Conservation (phyloP, 1,284 basidiomycete species). For the Marasmius oreades region DNA sequence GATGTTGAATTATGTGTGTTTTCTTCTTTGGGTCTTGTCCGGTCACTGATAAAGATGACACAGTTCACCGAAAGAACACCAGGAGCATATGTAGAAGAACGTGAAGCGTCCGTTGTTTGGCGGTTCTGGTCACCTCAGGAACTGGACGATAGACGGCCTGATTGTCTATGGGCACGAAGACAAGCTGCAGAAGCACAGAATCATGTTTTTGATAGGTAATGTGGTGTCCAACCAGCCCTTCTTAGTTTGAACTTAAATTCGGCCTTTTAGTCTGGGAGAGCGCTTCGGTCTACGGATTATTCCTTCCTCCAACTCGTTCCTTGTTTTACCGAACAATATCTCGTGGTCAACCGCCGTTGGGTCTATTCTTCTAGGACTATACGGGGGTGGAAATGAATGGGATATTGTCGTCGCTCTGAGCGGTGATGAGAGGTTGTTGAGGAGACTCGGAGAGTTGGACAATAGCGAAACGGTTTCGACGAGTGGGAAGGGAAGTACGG, state of each 20-base stretch:
- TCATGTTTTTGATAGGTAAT: slow-evolving; percentile 81
- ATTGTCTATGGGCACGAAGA: slow-evolving; percentile 75
- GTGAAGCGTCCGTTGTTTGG: slow-evolving; percentile 83
- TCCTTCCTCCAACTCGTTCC: slow-evolving; percentile 74
- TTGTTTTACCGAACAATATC: slow-evolving; percentile 81
- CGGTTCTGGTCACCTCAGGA: slow-evolving; percentile 79
- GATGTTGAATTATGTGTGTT: slow-evolving; percentile 75
- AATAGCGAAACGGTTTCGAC: slow-evolving; percentile 69
- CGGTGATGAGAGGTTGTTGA: slow-evolving; percentile 71
- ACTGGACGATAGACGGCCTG: slow-evolving; percentile 41
- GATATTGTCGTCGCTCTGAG: slow-evolving; percentile 68
- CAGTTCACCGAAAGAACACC: slow-evolving; percentile 89
- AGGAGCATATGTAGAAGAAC: slow-evolving; percentile 79
- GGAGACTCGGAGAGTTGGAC: slow-evolving; percentile 69
- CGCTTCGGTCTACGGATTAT: slow-evolving; percentile 79
- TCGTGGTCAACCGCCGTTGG: slow-evolving; percentile 79
- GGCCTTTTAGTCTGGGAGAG: slow-evolving; percentile 59
- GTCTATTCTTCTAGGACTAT: slow-evolving; percentile 46
- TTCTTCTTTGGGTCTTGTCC: not conserved
- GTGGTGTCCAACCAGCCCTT: slow-evolving; percentile 11
- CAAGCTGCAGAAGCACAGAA: slow-evolving; percentile 90
- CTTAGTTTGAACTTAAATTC: not conserved
- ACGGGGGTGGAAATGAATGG: slow-evolving; percentile 35
- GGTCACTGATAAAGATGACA: no score
- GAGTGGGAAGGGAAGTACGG: slow-evolving; percentile 58